These are phyloP conservation scores for Fusarium metavorans DNA, from an alignment of 2,329 filamentous ascomycete species.

Conservation along the genomic window DNA sequence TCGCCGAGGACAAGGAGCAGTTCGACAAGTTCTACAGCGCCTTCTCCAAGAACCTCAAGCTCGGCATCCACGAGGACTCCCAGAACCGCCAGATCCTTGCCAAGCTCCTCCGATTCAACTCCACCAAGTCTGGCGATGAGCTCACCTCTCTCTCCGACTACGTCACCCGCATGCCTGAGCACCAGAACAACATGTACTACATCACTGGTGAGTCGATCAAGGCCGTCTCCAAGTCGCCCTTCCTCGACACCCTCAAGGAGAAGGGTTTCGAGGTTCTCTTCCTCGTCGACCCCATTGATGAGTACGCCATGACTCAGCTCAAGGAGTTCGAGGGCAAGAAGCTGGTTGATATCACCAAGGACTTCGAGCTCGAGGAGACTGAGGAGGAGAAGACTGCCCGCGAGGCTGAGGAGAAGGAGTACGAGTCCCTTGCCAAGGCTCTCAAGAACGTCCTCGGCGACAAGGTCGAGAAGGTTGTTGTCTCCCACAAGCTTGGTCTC, in stretches of 20 bases:
- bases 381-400: conserved; percentile 98
- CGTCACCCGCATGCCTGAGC: conserved; percentile 98
- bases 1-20: conserved; percentile 99
- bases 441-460: conserved; percentile 99
- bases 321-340: conserved; percentile 99
- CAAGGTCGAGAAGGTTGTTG: conserved; percentile 99
- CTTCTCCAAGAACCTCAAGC: conserved; percentile 99
- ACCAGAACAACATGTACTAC: conserved; percentile 99
- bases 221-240: conserved; percentile 97
- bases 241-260: conserved; percentile 98
- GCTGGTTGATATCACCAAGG: conserved; percentile 99
- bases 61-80: conserved; percentile 99
- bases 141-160: conserved; percentile 95
- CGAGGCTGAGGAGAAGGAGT: conserved; percentile 99
- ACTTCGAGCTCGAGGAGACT: conserved; percentile 99
- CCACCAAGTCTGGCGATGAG: conserved; percentile 98
- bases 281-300: conserved; percentile 98
- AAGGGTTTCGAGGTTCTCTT: conserved; percentile 99
- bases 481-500: conserved; percentile 95
- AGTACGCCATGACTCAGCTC: conserved; percentile 99
- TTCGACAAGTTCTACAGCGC: conserved; percentile 99
- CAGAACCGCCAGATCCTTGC: conserved; percentile 94
- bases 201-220: conserved; percentile 99
- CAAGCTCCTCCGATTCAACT: conserved; percentile 99
- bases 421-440: conserved; percentile 91